Percentiles rank a stretch among this genome's conserved stretches.
These are phyloP conservation scores for Mikania micrantha DNA, from an alignment of 129 eudicot genomes.

Conservation along the genomic window DNA sequence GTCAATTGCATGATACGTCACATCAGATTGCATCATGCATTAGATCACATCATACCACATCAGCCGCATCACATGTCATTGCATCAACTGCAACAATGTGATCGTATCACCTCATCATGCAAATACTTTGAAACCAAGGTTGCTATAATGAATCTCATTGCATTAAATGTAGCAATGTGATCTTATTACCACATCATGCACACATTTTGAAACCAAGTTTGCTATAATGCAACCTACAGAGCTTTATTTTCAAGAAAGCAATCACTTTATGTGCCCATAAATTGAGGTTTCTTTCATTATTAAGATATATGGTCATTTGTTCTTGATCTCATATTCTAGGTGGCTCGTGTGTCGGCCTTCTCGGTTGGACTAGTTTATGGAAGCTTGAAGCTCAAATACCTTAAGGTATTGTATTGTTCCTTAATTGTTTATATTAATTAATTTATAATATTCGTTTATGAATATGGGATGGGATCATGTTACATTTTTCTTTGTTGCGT, in stretches of 20 bases:
- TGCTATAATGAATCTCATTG: too few relatives aligned
- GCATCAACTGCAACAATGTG: too few relatives aligned
- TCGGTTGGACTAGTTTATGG: slow-evolving; percentile 73
- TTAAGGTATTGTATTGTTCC: slow-evolving; percentile 34
- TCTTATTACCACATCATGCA: too few relatives aligned
- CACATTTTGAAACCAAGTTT: too few relatives aligned
- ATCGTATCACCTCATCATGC: too few relatives aligned
- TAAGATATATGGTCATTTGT: background rate
- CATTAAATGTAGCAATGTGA: too few relatives aligned
- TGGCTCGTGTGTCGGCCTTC: slow-evolving; percentile 83
- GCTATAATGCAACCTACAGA: background rate
- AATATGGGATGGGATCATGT: background rate
- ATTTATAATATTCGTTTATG: too few relatives aligned
- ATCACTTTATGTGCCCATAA: background rate
- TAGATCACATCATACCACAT: too few relatives aligned
- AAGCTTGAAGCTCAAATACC: slow-evolving; percentile 70
- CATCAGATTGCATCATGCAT: too few relatives aligned
- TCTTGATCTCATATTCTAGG: slow-evolving; percentile 29
- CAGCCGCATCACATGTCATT: too few relatives aligned
- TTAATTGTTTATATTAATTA: background rate
- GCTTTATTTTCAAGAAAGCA: background rate
- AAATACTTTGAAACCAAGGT: too few relatives aligned
- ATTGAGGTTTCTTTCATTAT: background rate
- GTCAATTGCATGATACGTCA: too few relatives aligned
- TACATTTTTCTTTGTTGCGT: background rate